Evolutionary conservation across 129 eudicot genomes (phyloP), one percentile per base, ranked within the genome.

Genomic region (Glebionis coronaria): DNA sequence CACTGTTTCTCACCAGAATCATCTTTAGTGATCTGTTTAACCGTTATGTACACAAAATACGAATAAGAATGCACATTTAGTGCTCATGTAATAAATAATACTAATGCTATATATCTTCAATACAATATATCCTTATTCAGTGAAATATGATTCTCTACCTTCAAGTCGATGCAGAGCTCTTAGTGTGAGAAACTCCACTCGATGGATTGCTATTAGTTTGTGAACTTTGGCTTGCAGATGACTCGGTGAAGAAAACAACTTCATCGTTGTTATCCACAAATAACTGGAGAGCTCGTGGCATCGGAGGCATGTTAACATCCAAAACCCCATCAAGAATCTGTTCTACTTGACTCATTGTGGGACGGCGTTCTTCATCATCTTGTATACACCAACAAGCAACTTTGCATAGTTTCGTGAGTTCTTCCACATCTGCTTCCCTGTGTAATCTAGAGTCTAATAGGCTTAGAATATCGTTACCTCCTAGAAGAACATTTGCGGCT

Each of bases 371-470:
- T 73, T 82, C 96, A 52, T 85, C 87, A 12, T 85, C 92, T 68
- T 88, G 89, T 12, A 83, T 79, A 68, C 96, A 88, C 96, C 96
- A 88, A 65, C 87, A 85, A 29, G 90, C 92, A 44, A 85, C 67
- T 70, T 81, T 83, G 19, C 89, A 81, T 13, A 85, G 44, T 74
- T 78, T 85, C 31, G 57, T 70, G 7, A 88, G 76, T 69, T 88
- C 84, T 5, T 79, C 86, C 2, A 12, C 68, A n/a, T 74, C 69
- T 12, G 85, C 92, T 13, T 38, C 56, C 44, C 79, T 57, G 4
- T 83, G 73, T 76, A 88, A 66, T n/a, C 72, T 67, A 5, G 79
- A 79, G 65, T 88, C 90, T 45, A 85, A 38, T 19, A 88, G 67
- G 63, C 75, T 70, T 50, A 88, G 79, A 12, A 88, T 52, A 67